Percentiles rank a stretch among this genome's conserved stretches.
Conservation (phyloP, 768 basidiomycete species). For the Udeniomyces megalosporus region DNA sequence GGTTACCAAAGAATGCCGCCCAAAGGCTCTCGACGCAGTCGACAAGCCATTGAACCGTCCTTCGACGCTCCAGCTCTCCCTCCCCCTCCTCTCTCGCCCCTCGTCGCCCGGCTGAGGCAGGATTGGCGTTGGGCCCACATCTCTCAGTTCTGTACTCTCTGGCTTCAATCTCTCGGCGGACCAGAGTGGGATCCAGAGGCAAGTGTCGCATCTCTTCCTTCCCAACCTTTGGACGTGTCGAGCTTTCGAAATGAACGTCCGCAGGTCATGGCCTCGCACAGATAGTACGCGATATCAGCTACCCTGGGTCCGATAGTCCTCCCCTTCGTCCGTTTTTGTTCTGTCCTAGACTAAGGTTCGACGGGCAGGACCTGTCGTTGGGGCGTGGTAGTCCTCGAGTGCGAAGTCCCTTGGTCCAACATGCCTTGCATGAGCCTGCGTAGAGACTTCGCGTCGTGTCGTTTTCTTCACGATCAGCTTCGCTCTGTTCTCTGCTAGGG, state of each 20-base stretch:
- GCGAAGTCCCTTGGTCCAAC: too few species aligned
- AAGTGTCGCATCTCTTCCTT: constrained; percentile 5
- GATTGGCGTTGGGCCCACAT: constrained; percentile 91
- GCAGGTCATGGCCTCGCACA: too few species aligned
- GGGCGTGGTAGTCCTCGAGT: too few species aligned
- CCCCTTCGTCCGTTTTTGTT: too few species aligned
- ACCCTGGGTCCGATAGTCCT: too few species aligned
- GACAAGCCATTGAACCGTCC: not conserved
- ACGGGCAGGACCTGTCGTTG: too few species aligned
- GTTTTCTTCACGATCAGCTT: too few species aligned
- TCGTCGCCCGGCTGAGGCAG: constrained; percentile 40
- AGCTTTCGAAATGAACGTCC: not conserved
- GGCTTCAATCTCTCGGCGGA: constrained; percentile 44
- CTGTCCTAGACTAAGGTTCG: too few species aligned
- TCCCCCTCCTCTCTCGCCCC: constrained; percentile 21
- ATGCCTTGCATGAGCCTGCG: too few species aligned
- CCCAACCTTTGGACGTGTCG: not conserved
- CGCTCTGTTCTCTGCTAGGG: too few species aligned
- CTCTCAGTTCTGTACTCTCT: constrained; percentile 76
- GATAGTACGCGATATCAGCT: too few species aligned
- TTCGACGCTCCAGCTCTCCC: not conserved
- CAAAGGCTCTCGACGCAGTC: not conserved
- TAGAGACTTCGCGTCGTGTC: too few species aligned
- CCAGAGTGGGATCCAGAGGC: constrained; percentile 44
- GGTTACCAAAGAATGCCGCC: not conserved